Evolutionary conservation across 768 basidiomycete genomes (phyloP).

Genomic region (Mycena haematopus): DNA sequence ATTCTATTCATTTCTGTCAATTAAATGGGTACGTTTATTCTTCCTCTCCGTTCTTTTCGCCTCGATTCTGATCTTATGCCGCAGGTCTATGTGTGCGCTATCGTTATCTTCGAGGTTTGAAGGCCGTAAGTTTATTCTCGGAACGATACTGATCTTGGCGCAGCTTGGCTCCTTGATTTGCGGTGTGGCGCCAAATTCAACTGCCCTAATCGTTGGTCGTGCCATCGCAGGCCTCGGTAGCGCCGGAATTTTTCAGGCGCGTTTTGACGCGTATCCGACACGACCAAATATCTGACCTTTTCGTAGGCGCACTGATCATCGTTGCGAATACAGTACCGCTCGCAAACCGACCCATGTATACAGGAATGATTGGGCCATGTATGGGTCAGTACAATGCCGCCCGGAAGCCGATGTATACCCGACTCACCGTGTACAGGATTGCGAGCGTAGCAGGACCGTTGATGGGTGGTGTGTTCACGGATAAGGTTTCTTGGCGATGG

Average conservation of each 20-base stretch:
- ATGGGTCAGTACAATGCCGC: background rate
- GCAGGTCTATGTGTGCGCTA: constrained; percentile 2
- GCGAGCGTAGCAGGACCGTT: constrained; percentile 16
- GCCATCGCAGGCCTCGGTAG: constrained; percentile 25
- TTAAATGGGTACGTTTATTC: constrained; percentile 13
- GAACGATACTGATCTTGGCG: background rate
- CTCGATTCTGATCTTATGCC: background rate
- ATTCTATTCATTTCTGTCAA: constrained; percentile 13
- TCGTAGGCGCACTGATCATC: constrained; percentile 15
- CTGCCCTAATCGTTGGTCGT: constrained; percentile 18
- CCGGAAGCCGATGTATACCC: too few relatives aligned
- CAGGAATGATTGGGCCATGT: constrained; percentile 13
- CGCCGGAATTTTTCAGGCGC: constrained; percentile 13
- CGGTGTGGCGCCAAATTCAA: constrained; percentile 17
- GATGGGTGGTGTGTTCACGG: constrained; percentile 37
- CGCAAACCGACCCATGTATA: constrained; percentile 15
- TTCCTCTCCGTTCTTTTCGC: background rate
- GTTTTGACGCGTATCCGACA: background rate
- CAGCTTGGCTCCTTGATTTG: constrained; percentile 9
- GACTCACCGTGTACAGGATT: background rate
- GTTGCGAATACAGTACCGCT: constrained; percentile 17
- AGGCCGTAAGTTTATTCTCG: background rate
- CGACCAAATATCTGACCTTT: background rate
- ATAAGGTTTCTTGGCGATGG: constrained; percentile 46
- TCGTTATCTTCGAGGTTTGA: constrained; percentile 3